Percentiles rank a stretch among this genome's conserved stretches.
Evolutionary conservation across 306 rosid species (phyloP).

Genomic region (Vicia villosa): DNA sequence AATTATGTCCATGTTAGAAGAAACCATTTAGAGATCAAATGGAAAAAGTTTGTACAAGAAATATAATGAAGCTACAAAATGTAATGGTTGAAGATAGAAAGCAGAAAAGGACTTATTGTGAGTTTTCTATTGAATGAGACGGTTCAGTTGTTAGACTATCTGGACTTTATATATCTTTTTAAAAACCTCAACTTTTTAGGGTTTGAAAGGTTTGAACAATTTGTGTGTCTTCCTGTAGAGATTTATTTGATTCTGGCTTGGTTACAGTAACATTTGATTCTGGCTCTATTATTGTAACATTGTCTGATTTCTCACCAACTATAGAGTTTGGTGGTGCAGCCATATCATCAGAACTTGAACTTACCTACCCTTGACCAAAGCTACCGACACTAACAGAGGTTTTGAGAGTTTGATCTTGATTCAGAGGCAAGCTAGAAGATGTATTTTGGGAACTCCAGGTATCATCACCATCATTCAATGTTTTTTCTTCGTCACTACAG

Average conservation of each 20-base stretch:
- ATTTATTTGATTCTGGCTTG: constrained; percentile 49
- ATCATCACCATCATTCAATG: constrained; percentile 75
- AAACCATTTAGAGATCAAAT: no score
- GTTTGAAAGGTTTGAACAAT: constrained; percentile 43
- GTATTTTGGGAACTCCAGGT: constrained; percentile 89
- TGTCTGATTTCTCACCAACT: constrained; percentile 54
- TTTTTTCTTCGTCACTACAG: constrained; percentile 76
- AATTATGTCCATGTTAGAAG: no score
- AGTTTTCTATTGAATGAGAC: no score
- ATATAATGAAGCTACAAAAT: no score
- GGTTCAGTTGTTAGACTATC: constrained; percentile 87
- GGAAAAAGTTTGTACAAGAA: no score
- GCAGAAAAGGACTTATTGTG: no score
- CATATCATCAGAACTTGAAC: constrained; percentile 90
- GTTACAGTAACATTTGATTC: constrained; percentile 46
- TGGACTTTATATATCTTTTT: constrained; percentile 91
- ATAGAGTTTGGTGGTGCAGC: constrained; percentile 43
- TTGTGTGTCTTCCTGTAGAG: constrained; percentile 48
- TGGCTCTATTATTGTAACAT: constrained; percentile 41
- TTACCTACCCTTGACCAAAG: constrained; percentile 85
- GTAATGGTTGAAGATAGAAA: no score
- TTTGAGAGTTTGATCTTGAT: constrained; percentile 78
- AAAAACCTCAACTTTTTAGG: constrained; percentile 30
- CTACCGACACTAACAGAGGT: constrained; percentile 93
- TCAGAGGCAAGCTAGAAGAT: constrained; percentile 83